phyloP scores from a whole-genome alignment of 2,329 filamentous ascomycete species.

The Cercospora sp. region DNA sequence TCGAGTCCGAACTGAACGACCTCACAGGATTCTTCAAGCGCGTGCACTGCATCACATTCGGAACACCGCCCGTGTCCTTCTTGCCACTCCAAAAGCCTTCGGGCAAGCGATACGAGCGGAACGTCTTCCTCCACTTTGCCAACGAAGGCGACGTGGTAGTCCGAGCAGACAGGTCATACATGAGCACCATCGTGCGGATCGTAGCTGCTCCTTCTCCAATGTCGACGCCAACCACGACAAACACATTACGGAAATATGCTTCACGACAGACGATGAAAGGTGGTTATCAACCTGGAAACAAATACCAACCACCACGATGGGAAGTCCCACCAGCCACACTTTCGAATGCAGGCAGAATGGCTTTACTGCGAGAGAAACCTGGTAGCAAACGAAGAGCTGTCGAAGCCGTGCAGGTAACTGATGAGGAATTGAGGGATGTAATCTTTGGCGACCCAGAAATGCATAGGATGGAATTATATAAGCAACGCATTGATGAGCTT shows the following conservation, averaged over 20 bases:
- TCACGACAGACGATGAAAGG: conserved; percentile 16
- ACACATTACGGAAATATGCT: conserved; percentile 15
- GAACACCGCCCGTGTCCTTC: conserved; percentile 75
- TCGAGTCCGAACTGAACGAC: conserved; percentile 67
- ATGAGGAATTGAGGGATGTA: conserved; percentile 67
- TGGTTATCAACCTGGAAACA: conserved; percentile 3
- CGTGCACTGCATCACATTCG: conserved; percentile 82
- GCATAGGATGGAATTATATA: conserved; percentile 79
- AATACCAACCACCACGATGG: conserved; percentile 52
- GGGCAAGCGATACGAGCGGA: conserved; percentile 55
- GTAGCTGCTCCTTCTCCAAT: conserved; percentile 53
- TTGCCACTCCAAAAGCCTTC: conserved; percentile 65
- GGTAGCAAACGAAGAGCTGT: conserved; percentile 54
- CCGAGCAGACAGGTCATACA: conserved; percentile 73
- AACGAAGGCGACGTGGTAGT: conserved; percentile 85
- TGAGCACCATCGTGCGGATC: conserved; percentile 70
- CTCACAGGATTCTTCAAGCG: conserved; percentile 72
- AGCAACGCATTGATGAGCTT: conserved; percentile 67
- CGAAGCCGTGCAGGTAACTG: conserved; percentile 66
- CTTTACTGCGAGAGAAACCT: conserved; percentile 59
- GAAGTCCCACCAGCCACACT: conserved; percentile 65
- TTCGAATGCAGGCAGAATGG: conserved; percentile 68
- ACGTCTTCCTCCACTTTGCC: conserved; percentile 74
- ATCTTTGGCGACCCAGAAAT: conserved; percentile 81
- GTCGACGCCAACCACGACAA: conserved; percentile 13